Percentiles rank a stretch among this genome's conserved stretches.
Conservation (phyloP, 2,329 filamentous ascomycete species). For the Thielaviopsis populi region DNA sequence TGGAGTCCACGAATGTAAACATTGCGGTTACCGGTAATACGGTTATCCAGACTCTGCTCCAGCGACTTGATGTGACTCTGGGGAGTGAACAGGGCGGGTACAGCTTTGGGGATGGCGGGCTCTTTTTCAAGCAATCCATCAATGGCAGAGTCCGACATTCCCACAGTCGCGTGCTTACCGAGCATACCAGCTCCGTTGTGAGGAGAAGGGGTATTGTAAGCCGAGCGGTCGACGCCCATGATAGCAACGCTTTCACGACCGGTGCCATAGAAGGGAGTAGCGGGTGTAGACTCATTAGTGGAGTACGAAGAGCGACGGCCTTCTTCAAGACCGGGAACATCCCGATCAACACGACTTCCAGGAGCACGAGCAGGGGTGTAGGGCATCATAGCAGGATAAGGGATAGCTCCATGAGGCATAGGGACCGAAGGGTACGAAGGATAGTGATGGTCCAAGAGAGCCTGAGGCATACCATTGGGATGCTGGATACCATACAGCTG, state of each 20-base stretch:
- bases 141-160: slow-evolving; percentile 35
- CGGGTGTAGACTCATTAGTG: slow-evolving; percentile 49
- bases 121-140: slow-evolving; percentile 56
- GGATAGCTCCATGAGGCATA: slow-evolving; percentile 23
- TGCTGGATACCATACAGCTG: slow-evolving; percentile 25
- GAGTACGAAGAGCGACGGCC: slow-evolving; percentile 49
- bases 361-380: slow-evolving; percentile 41
- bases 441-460: slow-evolving; percentile 7
- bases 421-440: slow-evolving; percentile 18
- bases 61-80: slow-evolving; percentile 77
- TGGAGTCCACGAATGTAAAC: slow-evolving; percentile 96
- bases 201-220: slow-evolving; percentile 53
- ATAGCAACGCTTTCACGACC: slow-evolving; percentile 43
- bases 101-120: slow-evolving; percentile 73
- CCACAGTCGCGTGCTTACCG: slow-evolving; percentile 30
- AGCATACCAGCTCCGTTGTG: slow-evolving; percentile 37
- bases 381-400: slow-evolving; percentile 30
- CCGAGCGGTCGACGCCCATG: slow-evolving; percentile 41
- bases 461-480: slow-evolving; percentile 10
- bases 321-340: slow-evolving; percentile 46
- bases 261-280: slow-evolving; percentile 48
- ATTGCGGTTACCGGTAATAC: slow-evolving; percentile 81
- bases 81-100: slow-evolving; percentile 77
- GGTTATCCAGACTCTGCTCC: slow-evolving; percentile 87
- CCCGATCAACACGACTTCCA: slow-evolving; percentile 33